A percentile compares a stretch with the other conserved stretches of the same genome.
Conservation (phyloP, 2,329 filamentous ascomycete genomes). For the Chaetomiaceae sp. region DNA sequence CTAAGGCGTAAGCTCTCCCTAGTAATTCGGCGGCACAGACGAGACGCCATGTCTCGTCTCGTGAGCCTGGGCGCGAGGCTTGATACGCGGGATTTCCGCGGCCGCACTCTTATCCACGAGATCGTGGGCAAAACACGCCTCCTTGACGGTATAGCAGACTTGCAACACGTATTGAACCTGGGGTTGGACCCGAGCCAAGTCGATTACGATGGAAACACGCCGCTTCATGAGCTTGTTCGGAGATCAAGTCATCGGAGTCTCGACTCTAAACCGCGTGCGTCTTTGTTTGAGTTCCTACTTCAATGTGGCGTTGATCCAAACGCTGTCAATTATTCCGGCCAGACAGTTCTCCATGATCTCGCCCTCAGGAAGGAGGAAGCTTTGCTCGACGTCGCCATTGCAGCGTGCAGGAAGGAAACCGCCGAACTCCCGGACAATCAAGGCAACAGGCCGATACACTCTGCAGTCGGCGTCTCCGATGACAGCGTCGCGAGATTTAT, state of each 20-base stretch:
- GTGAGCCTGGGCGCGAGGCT: conserved; percentile 4
- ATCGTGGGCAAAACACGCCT: not conserved
- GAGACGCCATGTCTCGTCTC: not conserved
- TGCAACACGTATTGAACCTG: conserved; percentile 1
- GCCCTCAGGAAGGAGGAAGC: not conserved
- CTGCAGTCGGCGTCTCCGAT: conserved; percentile 20
- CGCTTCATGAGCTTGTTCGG: conserved; percentile 20
- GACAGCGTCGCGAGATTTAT: conserved; percentile 30
- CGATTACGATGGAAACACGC: conserved; percentile 24
- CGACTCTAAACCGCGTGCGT: too few species aligned
- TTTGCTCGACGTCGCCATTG: not conserved
- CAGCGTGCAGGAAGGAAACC: not conserved
- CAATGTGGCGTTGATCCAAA: conserved; percentile 10
- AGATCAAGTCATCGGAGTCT: too few species aligned
- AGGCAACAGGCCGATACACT: conserved; percentile 10
- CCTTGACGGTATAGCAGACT: not conserved
- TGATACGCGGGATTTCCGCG: conserved; percentile 12
- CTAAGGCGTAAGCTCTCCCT: not conserved
- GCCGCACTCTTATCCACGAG: conserved; percentile 17
- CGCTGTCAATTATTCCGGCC: conserved; percentile 6
- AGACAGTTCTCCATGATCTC: conserved; percentile 11
- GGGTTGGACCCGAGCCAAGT: conserved; percentile 20
- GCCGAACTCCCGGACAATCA: conserved; percentile 4
- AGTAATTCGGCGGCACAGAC: too few species aligned
- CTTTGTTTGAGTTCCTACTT: conserved; percentile 1